Base-by-base conservation (phyloP, 1,284 basidiomycete genomes). In the Boletus smithii region DNA sequence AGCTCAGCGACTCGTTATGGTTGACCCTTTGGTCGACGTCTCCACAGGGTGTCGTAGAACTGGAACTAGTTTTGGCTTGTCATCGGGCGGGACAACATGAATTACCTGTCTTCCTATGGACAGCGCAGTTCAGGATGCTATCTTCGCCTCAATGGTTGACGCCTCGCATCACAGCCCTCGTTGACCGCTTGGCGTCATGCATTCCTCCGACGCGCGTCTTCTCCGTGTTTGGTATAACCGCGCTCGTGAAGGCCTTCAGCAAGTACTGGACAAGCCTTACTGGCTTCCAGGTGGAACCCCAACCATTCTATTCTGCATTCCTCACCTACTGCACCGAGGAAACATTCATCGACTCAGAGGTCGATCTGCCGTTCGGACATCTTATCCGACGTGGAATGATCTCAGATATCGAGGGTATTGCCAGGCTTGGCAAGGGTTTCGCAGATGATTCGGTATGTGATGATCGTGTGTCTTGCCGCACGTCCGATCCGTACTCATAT, bases 291-390 rank as follows among this genome's bases (percentile, higher is more conserved):
- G 51, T 66, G 10, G 67, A 74, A 32, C 33, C 49, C 3, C 60
- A 72, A 3, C 75, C 79, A 1, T 89, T 86, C 61, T 88, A 88
- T 53, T 73, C 73, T 7, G 81, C 85, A 3, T 76, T 71, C 41
- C 70, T 85, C 48, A 74, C 77, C 16, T 77, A 72, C 53, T 83
- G 82, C 61, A 81, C 77, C 1, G 53, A 50, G 18, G 41, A 60
- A 7, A 74, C 77, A 0, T 61, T 86, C 26, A 58, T 63, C 18
- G 36, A 48, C 23, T 58, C 67, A 16, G 49, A 65, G 13, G 44
- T 49, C 8, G 69, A 66, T 46, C 60, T 70, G 6, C 62, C 79
- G 11, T 73, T 41, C 4, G 56, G 46, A 29, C 50, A 61, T 41
- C 0, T 30, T 23, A 46, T 62, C 30, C 73, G 81, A 14, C 72